Evolutionary conservation across 148 eudicot species (phyloP).

Genomic region (Suaeda aralocaspica): DNA sequence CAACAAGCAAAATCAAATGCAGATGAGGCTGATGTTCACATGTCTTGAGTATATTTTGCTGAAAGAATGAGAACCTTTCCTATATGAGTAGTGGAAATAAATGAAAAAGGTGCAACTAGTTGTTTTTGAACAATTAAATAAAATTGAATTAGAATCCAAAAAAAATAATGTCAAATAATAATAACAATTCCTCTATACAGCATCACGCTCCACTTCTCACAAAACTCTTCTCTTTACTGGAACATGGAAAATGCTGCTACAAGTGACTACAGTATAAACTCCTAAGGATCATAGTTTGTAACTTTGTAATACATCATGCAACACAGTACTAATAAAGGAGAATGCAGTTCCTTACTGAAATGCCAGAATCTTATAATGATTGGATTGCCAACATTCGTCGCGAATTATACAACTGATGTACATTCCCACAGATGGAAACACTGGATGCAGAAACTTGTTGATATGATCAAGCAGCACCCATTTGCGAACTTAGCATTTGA

Average conservation of each 20-base stretch:
- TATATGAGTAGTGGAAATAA: too few species aligned
- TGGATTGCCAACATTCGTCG: not conserved
- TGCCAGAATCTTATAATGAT: not conserved
- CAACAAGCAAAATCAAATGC: too few species aligned
- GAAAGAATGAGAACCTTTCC: too few species aligned
- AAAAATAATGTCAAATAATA: not conserved
- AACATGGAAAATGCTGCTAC: conserved; percentile 13
- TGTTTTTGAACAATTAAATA: not conserved
- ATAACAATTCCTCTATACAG: conserved; percentile 15
- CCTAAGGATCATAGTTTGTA: not conserved
- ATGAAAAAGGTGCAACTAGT: too few species aligned
- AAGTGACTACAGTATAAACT: conserved; percentile 1
- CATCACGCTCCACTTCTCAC: conserved; percentile 10
- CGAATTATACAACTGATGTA: not conserved
- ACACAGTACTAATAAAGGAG: conserved; percentile 1
- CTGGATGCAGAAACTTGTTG: not conserved
- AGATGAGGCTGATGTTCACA: too few species aligned
- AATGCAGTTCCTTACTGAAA: not conserved
- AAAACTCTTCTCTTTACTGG: not conserved
- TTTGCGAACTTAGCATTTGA: conserved; percentile 51
- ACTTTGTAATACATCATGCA: conserved; percentile 11
- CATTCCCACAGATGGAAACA: not conserved
- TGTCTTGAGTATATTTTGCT: too few species aligned
- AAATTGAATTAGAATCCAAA: not conserved
- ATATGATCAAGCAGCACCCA: conserved; percentile 33